Percentiles rank a stretch among this genome's conserved stretches.
Conservation (phyloP, 2,329 filamentous ascomycete species). For the Microsporum audouinii region DNA sequence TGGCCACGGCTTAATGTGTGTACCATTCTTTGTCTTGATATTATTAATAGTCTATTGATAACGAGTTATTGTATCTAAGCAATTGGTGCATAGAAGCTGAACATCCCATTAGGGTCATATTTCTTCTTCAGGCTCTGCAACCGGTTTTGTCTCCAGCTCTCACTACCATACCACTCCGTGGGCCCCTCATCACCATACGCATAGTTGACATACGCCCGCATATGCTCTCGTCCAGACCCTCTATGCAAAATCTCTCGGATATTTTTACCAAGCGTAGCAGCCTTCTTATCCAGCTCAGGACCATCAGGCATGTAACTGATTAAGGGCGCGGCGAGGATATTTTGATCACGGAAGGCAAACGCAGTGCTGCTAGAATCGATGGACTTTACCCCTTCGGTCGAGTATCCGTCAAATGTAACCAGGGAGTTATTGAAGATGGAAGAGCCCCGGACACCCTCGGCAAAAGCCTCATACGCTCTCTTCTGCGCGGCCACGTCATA, state of each 20-base stretch:
- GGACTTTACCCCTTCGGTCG: conserved; percentile 34
- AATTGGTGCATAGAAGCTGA: conserved; percentile 23
- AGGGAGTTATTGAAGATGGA: conserved; percentile 32
- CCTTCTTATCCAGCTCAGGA: conserved; percentile 18
- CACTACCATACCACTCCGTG: conserved; percentile 22
- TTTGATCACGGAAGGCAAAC: conserved; percentile 39
- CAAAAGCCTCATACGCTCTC: conserved; percentile 30
- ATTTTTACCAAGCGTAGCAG: conserved; percentile 20
- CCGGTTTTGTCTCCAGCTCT: conserved; percentile 24
- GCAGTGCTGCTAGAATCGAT: conserved; percentile 30
- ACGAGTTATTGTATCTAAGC: neutral
- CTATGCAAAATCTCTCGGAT: conserved; percentile 21
- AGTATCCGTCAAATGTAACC: conserved; percentile 48
- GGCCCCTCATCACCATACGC: conserved; percentile 20
- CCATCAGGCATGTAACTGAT: conserved; percentile 22
- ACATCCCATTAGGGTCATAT: conserved; percentile 26
- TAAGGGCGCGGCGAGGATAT: conserved; percentile 29
- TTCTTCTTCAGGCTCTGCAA: conserved; percentile 24
- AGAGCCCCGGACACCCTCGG: conserved; percentile 21
- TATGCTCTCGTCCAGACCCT: conserved; percentile 14
- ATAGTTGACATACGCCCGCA: conserved; percentile 25
- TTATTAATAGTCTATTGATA: no score
- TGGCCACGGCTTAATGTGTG: no score
- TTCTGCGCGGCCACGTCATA: conserved; percentile 32
- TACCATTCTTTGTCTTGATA: no score